Evolutionary conservation across 768 basidiomycete genomes (phyloP).

Genomic region (Termitomyces sp.): DNA sequence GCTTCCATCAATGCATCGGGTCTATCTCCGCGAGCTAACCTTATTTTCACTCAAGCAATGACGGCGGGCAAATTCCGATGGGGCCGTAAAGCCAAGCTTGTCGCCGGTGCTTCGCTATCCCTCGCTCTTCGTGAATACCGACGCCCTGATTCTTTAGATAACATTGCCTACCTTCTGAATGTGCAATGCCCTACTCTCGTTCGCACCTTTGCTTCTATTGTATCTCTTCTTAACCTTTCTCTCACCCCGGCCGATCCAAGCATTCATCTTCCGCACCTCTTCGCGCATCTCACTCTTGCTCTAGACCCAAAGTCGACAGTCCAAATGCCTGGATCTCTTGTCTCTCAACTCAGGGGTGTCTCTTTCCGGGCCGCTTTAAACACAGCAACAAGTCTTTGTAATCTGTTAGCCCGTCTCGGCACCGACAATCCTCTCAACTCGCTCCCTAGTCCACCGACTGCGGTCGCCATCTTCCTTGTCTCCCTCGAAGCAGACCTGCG

Average conservation of each 20-base stretch:
- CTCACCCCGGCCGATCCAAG: constrained; percentile 53
- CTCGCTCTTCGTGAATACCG: constrained; percentile 69
- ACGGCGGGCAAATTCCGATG: constrained; percentile 54
- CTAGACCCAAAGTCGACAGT: constrained; percentile 13
- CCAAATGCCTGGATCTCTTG: constrained; percentile 27
- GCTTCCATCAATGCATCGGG: constrained; percentile 54
- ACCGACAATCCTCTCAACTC: constrained; percentile 30
- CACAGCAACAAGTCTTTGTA: constrained; percentile 42
- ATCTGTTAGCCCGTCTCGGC: constrained; percentile 33
- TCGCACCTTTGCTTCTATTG: constrained; percentile 49
- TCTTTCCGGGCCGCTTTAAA: constrained; percentile 37
- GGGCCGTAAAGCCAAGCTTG: constrained; percentile 68
- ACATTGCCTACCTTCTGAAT: constrained; percentile 64
- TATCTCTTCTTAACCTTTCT: constrained; percentile 47
- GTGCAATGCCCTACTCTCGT: constrained; percentile 46
- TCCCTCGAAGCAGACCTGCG: constrained; percentile 65
- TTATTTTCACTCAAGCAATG: constrained; percentile 69
- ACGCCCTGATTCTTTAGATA: constrained; percentile 60
- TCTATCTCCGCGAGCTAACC: constrained; percentile 58
- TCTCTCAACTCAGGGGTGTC: constrained; percentile 34
- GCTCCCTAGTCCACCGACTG: constrained; percentile 42
- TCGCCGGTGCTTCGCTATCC: constrained; percentile 64
- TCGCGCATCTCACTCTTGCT: constrained; percentile 42
- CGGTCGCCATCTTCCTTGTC: constrained; percentile 66
- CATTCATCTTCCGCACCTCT: constrained; percentile 52